These are phyloP conservation scores for Kwoniella europaea DNA, from an alignment of 768 basidiomycete genomes.

Conservation along the genomic window DNA sequence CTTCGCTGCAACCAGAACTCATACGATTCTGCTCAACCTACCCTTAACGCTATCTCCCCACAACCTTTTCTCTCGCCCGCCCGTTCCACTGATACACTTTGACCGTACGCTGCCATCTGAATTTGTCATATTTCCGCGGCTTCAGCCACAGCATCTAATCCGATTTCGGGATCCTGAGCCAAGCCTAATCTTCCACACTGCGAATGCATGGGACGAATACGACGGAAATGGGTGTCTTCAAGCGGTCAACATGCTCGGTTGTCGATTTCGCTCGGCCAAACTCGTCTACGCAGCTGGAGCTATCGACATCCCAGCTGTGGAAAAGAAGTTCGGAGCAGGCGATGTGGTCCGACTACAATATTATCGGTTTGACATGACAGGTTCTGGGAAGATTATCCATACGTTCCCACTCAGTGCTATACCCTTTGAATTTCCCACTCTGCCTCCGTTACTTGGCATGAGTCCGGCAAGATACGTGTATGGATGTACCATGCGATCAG, in stretches of 20 bases:
- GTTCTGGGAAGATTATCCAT: constrained; percentile 41
- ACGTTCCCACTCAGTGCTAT: constrained; percentile 58
- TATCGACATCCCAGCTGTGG: constrained; percentile 48
- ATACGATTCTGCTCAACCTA: constrained; percentile 60
- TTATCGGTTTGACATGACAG: constrained; percentile 51
- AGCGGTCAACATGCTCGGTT: constrained; percentile 57
- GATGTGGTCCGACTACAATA: constrained; percentile 58
- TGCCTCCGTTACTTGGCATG: constrained; percentile 51
- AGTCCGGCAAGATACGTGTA: constrained; percentile 56
- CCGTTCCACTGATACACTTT: constrained; percentile 58
- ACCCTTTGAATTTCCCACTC: constrained; percentile 60
- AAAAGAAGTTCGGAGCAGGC: constrained; percentile 43
- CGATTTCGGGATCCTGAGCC: constrained; percentile 57
- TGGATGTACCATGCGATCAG: constrained; percentile 59
- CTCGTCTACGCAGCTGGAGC: constrained; percentile 60
- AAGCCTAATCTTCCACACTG: constrained; percentile 60
- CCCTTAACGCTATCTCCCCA: constrained; percentile 59
- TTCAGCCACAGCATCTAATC: constrained; percentile 32
- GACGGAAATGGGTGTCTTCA: constrained; percentile 29
- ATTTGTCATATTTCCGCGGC: constrained; percentile 59
- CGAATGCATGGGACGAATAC: constrained; percentile 58
- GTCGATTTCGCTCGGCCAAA: constrained; percentile 58
- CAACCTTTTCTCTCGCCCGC: constrained; percentile 53
- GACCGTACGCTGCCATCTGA: constrained; percentile 55
- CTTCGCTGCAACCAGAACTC: constrained; percentile 57